Percentiles rank a stretch among this genome's conserved stretches.
Evolutionary conservation across 495 filamentous ascomycete genomes (phyloP).

Genomic region (Trypethelium eluteriae): DNA sequence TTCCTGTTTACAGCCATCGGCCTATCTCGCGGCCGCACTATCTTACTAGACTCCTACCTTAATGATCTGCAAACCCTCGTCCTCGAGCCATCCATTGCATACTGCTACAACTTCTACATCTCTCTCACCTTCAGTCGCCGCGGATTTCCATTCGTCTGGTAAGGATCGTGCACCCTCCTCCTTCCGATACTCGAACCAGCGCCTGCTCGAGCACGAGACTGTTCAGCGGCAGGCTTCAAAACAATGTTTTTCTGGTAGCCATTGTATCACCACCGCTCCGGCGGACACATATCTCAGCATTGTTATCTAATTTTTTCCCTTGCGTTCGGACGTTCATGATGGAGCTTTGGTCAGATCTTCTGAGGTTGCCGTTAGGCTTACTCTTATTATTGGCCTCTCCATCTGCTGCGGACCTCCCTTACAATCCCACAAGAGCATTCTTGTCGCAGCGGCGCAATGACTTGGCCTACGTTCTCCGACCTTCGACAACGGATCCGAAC

Average conservation of each 20-base stretch:
- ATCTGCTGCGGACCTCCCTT: constrained; percentile 47
- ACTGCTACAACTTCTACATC: background rate
- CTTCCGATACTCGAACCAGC: background rate
- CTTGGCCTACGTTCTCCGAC: constrained; percentile 54
- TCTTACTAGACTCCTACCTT: background rate
- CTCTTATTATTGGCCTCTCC: constrained; percentile 11
- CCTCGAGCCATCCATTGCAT: background rate
- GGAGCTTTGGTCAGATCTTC: background rate
- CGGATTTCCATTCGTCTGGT: background rate
- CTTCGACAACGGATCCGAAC: constrained; percentile 36
- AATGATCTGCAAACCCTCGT: constrained; percentile 5
- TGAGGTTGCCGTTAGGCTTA: background rate
- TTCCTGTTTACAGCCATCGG: constrained; percentile 5
- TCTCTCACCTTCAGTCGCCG: background rate
- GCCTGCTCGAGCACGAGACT: background rate
- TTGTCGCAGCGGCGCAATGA: constrained; percentile 47
- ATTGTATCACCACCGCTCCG: background rate
- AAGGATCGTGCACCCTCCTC: background rate
- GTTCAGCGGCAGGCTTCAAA: background rate
- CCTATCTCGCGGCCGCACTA: constrained; percentile 2
- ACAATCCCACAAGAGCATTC: constrained; percentile 63
- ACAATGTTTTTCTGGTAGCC: background rate
- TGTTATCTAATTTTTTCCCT: background rate
- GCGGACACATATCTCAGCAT: background rate
- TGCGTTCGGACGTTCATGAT: background rate